Evolutionary conservation across 1,284 basidiomycete species (phyloP).

Genomic region (Malassezia furfur): DNA sequence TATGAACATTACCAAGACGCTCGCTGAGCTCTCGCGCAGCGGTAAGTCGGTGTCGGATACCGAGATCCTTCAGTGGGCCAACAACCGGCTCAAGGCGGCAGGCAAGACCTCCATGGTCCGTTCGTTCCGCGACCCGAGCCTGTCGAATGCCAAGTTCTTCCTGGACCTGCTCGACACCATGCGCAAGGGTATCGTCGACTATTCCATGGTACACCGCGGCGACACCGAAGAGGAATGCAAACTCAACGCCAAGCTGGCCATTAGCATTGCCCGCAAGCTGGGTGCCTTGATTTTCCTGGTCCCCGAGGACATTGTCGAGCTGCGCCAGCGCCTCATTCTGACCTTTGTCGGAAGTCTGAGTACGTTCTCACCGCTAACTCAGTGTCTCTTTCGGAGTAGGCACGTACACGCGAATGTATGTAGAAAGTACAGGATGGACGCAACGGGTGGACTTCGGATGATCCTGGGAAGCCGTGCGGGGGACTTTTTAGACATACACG

Average conservation of each 20-base stretch:
- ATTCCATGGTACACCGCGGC: conserved; percentile 65
- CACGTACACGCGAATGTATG: too few species aligned
- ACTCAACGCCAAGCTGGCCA: conserved; percentile 79
- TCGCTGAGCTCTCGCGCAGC: conserved; percentile 63
- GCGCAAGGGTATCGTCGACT: conserved; percentile 89
- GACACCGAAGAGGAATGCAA: conserved; percentile 72
- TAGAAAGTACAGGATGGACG: background rate
- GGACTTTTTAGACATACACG: too few species aligned
- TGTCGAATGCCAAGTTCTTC: conserved; percentile 85
- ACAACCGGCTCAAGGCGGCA: conserved; percentile 70
- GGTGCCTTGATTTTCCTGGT: conserved; percentile 94
- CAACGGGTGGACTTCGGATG: background rate
- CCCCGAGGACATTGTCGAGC: conserved; percentile 62
- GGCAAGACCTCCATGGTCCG: conserved; percentile 62
- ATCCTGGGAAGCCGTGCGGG: background rate
- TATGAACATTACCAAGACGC: conserved; percentile 82
- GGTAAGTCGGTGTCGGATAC: conserved; percentile 75
- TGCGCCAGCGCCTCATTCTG: conserved; percentile 50
- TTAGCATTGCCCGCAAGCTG: conserved; percentile 94
- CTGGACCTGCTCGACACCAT: conserved; percentile 84
- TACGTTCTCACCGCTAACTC: conserved; percentile 3
- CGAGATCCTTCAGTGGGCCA: conserved; percentile 94
- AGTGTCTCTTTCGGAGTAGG: conserved; percentile 10
- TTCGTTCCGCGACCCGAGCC: conserved; percentile 86
- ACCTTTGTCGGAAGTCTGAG: conserved; percentile 56